Evolutionary conservation across 805 yeast genomes (phyloP), one percentile per base, ranked within the genome.

Genomic region (Ogataea kodamae): DNA sequence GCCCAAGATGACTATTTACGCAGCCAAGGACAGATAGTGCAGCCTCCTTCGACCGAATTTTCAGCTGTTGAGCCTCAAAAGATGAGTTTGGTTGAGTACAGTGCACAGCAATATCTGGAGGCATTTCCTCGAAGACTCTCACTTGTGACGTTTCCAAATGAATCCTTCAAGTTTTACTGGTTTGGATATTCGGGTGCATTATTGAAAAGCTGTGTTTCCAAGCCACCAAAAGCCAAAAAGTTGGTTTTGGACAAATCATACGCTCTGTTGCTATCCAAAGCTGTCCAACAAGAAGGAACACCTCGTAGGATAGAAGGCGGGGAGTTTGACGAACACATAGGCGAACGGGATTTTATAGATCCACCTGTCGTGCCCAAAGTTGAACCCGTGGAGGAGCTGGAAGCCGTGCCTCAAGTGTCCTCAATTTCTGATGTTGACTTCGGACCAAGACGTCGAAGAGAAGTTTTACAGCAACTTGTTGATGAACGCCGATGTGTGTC

Each of bases 401-500:
- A n/a, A n/a, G 17, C 7, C 12, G 5, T 14, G 7, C 21, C 21
- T 16, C 21, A 11, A 5, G 21, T 18, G 21, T 16, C 13, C n/a
- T 9, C 18, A 3, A 13, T 6, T 5, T n/a, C 33, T 11, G 45
- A 36, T 1, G 18, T 55, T 4, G 62, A 57, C 36, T 45, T 39
- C 22, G 62, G 62, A 3, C 61, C 60, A 3, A 40, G 22, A 2
- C 40, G 17, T 18, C 50, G 62, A 29, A 38, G 56, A 3, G 35
- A 38, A 3, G 25, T 31, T 8, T 16, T 77, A 12, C 53, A 62
- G 7, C 46, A 74, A 7, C 43, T 77, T 5, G 54, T 59, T 5
- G 65, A 68, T 18, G 47, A 61, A 18, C 64, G 65, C 10, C 81
- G 80, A 10, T 70, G 72, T 3, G 44, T 66, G 5, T 62, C 63